Base-by-base conservation (phyloP, 2,329 filamentous ascomycete genomes). In the Colletotrichum godetiae region DNA sequence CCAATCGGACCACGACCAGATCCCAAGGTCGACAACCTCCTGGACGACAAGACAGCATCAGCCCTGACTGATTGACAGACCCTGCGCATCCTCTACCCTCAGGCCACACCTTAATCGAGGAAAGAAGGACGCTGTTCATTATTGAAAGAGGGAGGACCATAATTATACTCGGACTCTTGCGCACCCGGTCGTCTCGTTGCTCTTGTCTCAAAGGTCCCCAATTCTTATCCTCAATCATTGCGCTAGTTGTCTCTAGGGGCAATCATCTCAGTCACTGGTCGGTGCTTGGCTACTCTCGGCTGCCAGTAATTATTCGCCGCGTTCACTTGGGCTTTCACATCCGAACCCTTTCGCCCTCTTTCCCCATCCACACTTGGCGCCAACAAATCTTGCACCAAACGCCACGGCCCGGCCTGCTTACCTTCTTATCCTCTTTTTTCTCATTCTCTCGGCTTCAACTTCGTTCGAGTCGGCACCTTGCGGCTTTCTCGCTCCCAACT, bases 231-330 rank as follows among this genome's bases (percentile, higher is more conserved):
- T 55, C n/a, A 55, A 56, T 67, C 33, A 35, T 53, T 67, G 60
- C 67, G 60, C 70, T 73, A 73, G 70, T 29, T 70, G 70, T 73
- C 60, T 70, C 67, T 69, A 73, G 60, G 67, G 67, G 60, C 70
- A 56, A 60, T 70, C 60, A 53, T 42, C 56, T 35, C 66, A 61
- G n/a, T 65, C 67, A 11, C 55, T 65, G 29, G 27, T 61, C 27
- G 29, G 13, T 73, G 60, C 67, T 73, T 65, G 70, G 70, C 70
- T 61, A 60, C 60, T 49, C 19, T 49, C 15, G 42, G 42, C 42
- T 70, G 46, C 70, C 69, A 65, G 60, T 61, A 60, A 49, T 70
- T n/a, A 37, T 60, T 60, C 59, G 59, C 49, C 55, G 49, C 35
- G 49, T 68, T 72, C 69, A 64, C 66, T 35, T 65, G 60, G 13